Evolutionary conservation across 2,329 filamentous ascomycete species (phyloP), one percentile per base, ranked within the genome.

Genomic region (Colletotrichum tropicale): DNA sequence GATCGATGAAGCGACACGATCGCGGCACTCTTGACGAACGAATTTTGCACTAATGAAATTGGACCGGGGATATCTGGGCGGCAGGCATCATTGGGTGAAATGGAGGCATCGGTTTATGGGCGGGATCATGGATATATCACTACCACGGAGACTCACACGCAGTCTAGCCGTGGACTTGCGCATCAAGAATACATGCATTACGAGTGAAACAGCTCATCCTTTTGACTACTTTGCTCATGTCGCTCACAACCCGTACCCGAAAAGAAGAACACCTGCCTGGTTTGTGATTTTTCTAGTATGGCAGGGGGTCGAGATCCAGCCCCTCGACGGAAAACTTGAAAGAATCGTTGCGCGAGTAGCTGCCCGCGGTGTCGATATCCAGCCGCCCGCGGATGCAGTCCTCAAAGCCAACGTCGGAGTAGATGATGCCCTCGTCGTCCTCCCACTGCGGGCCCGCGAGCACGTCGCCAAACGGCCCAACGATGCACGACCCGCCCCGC

Each of bases 391-490:
- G 89, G 78, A 96, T 91, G 80, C 96, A 98, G 78, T 98, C 95
- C 64, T 98, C 94, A 80, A 98, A 93, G 81, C 98, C 95, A 5
- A 96, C 93, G 78, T 97, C 94, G 1, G 91, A 89, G 38, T 91
- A 90, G 67, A 96, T 85, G 34, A 98, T 83, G 0, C 91, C 90
- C 6, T 91, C 88, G 71, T 93, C 85, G 76, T 96, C 93, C 75
- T 98, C 94, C 96, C 96, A 98, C 74, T 97, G 87, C 1, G 96
- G 96, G 0, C 94, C 95, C 2, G 92, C 92, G 2, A 98, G 85
- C 0, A 96, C 91, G n/a, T 96, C 91, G 0, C 96, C 96, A 56
- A 94, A 88, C 0, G 96, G 96, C 12, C 91, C 93, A 30, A 98
- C 88, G 78, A 98, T 96, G 80, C 92, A 94, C 0, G 95, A 97